Percentiles rank a stretch among this genome's conserved stretches.
Conservation (phyloP, 495 filamentous ascomycete species). For the Hypoxylon lenormandii region DNA sequence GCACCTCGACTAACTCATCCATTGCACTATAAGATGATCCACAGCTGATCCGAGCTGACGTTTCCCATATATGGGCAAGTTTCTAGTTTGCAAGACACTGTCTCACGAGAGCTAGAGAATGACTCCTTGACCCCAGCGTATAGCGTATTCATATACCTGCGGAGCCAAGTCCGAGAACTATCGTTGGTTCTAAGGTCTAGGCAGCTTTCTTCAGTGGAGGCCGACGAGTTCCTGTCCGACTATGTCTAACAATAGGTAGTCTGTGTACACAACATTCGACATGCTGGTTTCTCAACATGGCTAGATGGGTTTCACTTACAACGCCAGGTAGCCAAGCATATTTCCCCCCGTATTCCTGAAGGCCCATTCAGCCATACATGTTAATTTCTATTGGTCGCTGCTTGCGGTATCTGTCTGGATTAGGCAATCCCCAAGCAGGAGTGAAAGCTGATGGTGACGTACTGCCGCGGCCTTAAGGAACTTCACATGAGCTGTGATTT, state of each 20-base stretch:
- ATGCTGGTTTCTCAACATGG: neutral
- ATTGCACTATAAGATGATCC: slow-evolving; percentile 5
- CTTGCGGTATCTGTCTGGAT: neutral
- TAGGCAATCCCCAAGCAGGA: slow-evolving; percentile 3
- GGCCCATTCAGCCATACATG: neutral
- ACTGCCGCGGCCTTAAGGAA: neutral
- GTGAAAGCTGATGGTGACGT: neutral
- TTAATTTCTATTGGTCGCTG: neutral
- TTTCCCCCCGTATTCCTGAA: neutral
- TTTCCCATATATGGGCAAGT: slow-evolving; percentile 20
- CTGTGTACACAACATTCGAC: neutral
- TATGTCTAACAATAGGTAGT: neutral
- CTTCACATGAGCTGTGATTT: slow-evolving; percentile 1
- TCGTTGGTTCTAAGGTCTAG: slow-evolving; percentile 9
- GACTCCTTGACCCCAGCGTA: slow-evolving; percentile 11
- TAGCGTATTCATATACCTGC: slow-evolving; percentile 12
- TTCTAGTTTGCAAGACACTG: slow-evolving; percentile 33
- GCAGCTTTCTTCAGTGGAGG: slow-evolving; percentile 4
- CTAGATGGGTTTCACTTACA: neutral
- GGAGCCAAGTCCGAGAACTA: slow-evolving; percentile 32
- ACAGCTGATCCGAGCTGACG: slow-evolving; percentile 7
- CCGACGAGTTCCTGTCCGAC: neutral
- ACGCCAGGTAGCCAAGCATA: neutral
- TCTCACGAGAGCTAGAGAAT: slow-evolving; percentile 29
- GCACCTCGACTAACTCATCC: neutral